phyloP scores from a whole-genome alignment of 1,284 basidiomycete genomes.

The Cystobasidium sp. region DNA sequence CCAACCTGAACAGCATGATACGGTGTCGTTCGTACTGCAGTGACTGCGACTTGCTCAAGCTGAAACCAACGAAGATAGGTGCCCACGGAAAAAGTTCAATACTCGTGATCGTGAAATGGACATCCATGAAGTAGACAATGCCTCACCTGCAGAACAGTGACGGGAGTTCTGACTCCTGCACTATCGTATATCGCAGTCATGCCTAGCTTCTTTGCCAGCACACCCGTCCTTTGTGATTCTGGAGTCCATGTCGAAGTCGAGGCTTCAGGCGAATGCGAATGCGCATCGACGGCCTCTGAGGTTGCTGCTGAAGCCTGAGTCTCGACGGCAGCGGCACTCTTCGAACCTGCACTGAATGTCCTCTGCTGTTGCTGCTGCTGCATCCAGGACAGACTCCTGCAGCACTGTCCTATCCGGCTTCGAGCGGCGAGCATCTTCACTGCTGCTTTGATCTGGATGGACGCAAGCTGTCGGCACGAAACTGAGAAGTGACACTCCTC shows the following conservation, averaged over 20 bases:
- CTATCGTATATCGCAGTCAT: slow-evolving; percentile 95
- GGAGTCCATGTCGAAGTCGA: slow-evolving; percentile 43
- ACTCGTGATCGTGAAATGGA: neutral
- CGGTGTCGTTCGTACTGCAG: slow-evolving; percentile 55
- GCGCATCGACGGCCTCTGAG: neutral
- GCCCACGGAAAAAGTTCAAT: slow-evolving; percentile 1
- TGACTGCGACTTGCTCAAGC: slow-evolving; percentile 43
- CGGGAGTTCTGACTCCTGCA: slow-evolving; percentile 82
- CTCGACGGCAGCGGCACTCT: too few species aligned
- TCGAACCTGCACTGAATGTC: slow-evolving; percentile 20
- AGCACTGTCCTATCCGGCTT: slow-evolving; percentile 20
- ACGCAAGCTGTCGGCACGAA: slow-evolving; percentile 24
- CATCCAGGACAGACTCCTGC: slow-evolving; percentile 6
- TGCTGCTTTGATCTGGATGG: neutral
- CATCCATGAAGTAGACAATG: neutral
- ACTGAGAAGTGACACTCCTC: neutral
- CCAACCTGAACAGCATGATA: slow-evolving; percentile 87
- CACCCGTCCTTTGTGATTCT: slow-evolving; percentile 72
- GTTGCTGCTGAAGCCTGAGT: slow-evolving; percentile 13
- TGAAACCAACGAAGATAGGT: neutral
- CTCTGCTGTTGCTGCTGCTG: slow-evolving; percentile 2
- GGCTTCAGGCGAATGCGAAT: slow-evolving; percentile 13
- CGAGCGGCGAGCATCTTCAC: slow-evolving; percentile 10
- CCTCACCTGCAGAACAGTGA: slow-evolving; percentile 90
- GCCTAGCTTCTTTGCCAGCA: slow-evolving; percentile 92